Evolutionary conservation across 2,329 filamentous ascomycete species (phyloP), one percentile per base, ranked within the genome.

Genomic region (Herpotrichia juniperi): DNA sequence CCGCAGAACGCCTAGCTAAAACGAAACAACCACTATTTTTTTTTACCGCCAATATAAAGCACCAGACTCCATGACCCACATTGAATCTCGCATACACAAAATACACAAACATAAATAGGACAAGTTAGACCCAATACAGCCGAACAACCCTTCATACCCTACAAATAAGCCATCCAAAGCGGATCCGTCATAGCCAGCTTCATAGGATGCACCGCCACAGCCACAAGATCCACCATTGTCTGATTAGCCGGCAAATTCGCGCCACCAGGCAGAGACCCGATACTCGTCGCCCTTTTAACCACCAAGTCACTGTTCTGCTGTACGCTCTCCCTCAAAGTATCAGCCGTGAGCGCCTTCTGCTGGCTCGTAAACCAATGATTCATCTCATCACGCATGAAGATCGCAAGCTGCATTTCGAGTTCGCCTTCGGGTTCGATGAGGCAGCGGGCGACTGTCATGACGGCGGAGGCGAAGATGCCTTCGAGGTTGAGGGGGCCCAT

Each of bases 351-450:
- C n/a, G 68, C 62, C 39, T 91, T 85, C 69, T 96, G 90, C 57
- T 86, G 83, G 59, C 87, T 89, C 2, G 90, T 96, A 63, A 93
- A 93, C 94, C 94, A 99, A 77, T 93, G 96, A 60, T 93, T 93
- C 84, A 99, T 96, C 76, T 99, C 94, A 67, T 99, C 94, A 6
- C 94, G 87, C 57, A 99, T 94, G 73, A 97, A 97, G 53, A 99
- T 85, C 50, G 88, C 91, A 44, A 99, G 83, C 54, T 96, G 91
- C 74, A 97, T 93, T 71, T 96, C 94, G n/a, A 99, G 84, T 74
- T 97, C 93, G 66, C 72, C 74, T 43, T 76, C 74, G 34, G 93
- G 91, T 68, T 97, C 93, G 11, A 93, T 96, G 55, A 99, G 82
- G 75, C 91, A 96, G 42, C 94, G 87, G 6, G 93, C 93, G 67